A percentile compares a stretch with the other conserved stretches of the same genome.
Conservation (phyloP, 495 filamentous ascomycete species). For the Aspergillus affinis region DNA sequence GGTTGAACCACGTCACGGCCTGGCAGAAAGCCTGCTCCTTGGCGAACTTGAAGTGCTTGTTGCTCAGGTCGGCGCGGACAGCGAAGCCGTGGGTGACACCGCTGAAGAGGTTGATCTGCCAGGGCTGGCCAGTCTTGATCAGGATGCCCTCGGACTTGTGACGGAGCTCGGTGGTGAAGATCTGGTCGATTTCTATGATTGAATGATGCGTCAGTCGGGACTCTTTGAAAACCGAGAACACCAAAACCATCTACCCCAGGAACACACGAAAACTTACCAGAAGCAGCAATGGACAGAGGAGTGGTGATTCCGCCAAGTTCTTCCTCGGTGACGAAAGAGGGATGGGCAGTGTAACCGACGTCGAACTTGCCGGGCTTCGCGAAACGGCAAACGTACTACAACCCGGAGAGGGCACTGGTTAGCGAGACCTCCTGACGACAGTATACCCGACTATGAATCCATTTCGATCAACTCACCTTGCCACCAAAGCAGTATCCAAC, state of each 20-base stretch:
- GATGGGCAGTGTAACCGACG: slow-evolving; percentile 75
- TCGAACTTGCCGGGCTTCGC: slow-evolving; percentile 51
- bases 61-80: slow-evolving; percentile 64
- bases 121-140: slow-evolving; percentile 61
- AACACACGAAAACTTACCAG: slow-evolving; percentile 44
- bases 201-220: slow-evolving; percentile 11
- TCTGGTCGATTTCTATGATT: slow-evolving; percentile 65
- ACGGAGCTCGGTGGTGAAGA: slow-evolving; percentile 76
- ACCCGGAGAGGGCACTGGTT: neutral
- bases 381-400: slow-evolving; percentile 44
- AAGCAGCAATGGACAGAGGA: slow-evolving; percentile 74
- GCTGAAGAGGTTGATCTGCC: slow-evolving; percentile 80
- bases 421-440: neutral
- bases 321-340: slow-evolving; percentile 71
- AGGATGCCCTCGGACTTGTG: slow-evolving; percentile 60
- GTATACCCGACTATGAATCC: too few species aligned
- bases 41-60: slow-evolving; percentile 65
- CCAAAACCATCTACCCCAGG: neutral
- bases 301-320: slow-evolving; percentile 70
- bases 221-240: neutral
- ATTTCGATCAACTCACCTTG: slow-evolving; percentile 30
- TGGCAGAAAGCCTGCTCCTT: slow-evolving; percentile 86
- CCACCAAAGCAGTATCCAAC: slow-evolving; percentile 51
- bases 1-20: slow-evolving; percentile 76
- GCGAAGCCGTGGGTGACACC: slow-evolving; percentile 78